Evolutionary conservation across 768 basidiomycete genomes (phyloP).

Genomic region (Cystofilobasidium macerans): DNA sequence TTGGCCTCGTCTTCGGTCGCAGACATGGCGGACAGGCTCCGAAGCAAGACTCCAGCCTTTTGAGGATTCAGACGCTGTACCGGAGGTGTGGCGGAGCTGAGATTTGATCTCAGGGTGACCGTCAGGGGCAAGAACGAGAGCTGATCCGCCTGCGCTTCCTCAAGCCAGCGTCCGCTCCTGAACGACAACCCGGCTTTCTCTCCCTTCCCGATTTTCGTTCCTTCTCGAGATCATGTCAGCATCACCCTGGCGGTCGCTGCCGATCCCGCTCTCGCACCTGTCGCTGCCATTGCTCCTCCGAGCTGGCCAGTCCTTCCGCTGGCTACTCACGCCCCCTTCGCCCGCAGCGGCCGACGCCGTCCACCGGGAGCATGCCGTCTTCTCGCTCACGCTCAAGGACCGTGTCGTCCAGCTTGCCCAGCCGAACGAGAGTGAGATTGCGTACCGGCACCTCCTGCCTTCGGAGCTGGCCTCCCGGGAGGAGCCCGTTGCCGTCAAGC

Average conservation of each 20-base stretch:
- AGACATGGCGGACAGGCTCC: background rate
- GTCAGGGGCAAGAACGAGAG: no score
- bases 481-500: background rate
- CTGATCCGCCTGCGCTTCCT: no score
- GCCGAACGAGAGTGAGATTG: constrained; percentile 27
- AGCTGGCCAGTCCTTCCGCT: constrained; percentile 23
- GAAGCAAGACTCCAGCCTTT: no score
- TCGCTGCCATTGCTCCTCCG: background rate
- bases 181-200: no score
- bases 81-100: no score
- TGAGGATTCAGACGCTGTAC: no score
- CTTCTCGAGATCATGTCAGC: background rate
- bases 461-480: no score
- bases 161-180: no score
- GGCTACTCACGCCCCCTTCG: constrained; percentile 9
- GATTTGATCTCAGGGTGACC: no score
- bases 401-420: constrained; percentile 37
- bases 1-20: constrained; percentile 21
- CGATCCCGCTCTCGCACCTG: background rate
- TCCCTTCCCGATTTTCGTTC: no score
- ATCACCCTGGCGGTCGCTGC: background rate
- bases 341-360: background rate
- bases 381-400: constrained; percentile 34
- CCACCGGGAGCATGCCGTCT: constrained; percentile 28
- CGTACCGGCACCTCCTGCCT: constrained; percentile 33